Percentiles rank a stretch among this genome's conserved stretches.
phyloP scores from a whole-genome alignment of 305 asterid species.

The Vinca major region DNA sequence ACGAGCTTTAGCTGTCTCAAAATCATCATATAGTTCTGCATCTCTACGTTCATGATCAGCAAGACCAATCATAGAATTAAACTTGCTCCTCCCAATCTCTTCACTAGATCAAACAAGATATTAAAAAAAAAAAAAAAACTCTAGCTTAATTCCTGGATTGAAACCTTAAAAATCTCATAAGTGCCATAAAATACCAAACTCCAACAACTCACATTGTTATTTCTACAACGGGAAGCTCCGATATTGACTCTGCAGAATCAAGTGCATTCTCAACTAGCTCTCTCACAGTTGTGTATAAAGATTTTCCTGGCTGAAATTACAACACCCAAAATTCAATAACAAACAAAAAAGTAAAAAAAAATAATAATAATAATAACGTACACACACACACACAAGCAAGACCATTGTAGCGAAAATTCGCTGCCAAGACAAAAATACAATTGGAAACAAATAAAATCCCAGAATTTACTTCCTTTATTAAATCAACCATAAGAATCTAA shows the following conservation, averaged over 20 bases:
- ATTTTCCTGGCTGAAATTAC: slow-evolving; percentile 66
- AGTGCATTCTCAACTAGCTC: slow-evolving; percentile 96
- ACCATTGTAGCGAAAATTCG: neutral
- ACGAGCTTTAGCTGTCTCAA: slow-evolving; percentile 76
- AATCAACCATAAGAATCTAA: neutral
- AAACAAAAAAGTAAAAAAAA: slow-evolving; percentile 1
- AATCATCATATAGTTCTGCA: slow-evolving; percentile 75
- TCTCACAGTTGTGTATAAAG: slow-evolving; percentile 77
- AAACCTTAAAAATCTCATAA: neutral
- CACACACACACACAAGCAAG: neutral
- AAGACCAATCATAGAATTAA: slow-evolving; percentile 62
- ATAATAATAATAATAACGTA: neutral
- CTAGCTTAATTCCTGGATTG: neutral
- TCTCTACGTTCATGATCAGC: slow-evolving; percentile 66
- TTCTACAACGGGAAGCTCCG: slow-evolving; percentile 71
- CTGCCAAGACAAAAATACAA: neutral
- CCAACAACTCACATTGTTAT: slow-evolving; percentile 53
- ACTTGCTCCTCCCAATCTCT: slow-evolving; percentile 62
- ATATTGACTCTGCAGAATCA: slow-evolving; percentile 85
- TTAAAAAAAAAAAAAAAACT: neutral
- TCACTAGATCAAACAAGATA: slow-evolving; percentile 33
- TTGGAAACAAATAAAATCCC: neutral
- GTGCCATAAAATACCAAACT: neutral
- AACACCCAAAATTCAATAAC: neutral
- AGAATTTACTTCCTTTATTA: neutral